Evolutionary conservation across 129 eudicot genomes (phyloP).

Genomic region (Heracleum sosnowskyi): DNA sequence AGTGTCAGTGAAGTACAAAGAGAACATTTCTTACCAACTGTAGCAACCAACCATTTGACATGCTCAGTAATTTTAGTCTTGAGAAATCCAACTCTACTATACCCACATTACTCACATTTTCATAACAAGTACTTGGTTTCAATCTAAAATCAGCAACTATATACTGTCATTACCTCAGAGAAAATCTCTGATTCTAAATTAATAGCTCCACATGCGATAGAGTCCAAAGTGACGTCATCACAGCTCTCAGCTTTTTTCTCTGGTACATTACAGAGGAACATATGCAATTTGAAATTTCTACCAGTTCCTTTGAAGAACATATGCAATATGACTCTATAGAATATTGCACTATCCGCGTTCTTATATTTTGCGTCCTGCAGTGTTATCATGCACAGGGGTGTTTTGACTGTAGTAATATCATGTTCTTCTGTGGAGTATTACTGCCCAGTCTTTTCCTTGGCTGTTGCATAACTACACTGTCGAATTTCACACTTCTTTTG

Average conservation of each 20-base stretch:
- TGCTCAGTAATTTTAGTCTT: background rate
- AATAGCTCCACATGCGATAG: background rate
- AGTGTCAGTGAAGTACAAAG: background rate
- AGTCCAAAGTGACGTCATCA: background rate
- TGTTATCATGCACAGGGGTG: background rate
- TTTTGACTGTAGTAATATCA: background rate
- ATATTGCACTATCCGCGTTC: background rate
- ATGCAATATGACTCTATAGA: background rate
- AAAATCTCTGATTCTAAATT: background rate
- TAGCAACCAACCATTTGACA: background rate
- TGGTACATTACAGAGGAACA: background rate
- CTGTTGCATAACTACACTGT: conserved; percentile 4
- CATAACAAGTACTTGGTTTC: background rate
- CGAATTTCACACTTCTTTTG: background rate
- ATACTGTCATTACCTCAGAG: background rate
- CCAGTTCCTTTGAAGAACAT: background rate
- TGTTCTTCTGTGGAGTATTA: background rate
- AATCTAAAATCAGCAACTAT: background rate
- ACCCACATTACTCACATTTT: background rate
- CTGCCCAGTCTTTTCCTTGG: conserved; percentile 1
- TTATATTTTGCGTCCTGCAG: background rate
- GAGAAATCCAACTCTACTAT: background rate
- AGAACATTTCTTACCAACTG: background rate
- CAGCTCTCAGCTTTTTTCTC: background rate
- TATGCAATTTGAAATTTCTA: background rate